A percentile compares a stretch with the other conserved stretches of the same genome.
Evolutionary conservation across 345 rosid genomes (phyloP).

Genomic region (Acer saccharum): DNA sequence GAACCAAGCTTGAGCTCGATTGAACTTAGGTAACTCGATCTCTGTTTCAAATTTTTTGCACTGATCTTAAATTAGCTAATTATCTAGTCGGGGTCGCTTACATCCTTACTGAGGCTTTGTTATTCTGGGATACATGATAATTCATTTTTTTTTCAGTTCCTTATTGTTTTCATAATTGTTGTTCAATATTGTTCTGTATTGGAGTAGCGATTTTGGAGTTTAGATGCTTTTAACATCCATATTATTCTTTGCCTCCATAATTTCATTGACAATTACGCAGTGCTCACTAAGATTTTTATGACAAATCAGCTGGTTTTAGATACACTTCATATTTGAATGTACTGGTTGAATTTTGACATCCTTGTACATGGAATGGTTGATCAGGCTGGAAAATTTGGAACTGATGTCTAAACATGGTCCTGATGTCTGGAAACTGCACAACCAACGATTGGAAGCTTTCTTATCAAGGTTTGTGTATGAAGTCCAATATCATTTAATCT

Average conservation of each 20-base stretch:
- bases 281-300: background rate
- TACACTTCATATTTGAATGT: background rate
- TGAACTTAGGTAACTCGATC: background rate
- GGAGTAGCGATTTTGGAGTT: background rate
- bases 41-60: background rate
- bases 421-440: slow-evolving; percentile 81
- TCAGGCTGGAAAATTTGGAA: slow-evolving; percentile 93
- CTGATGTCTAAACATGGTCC: slow-evolving; percentile 82
- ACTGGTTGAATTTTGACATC: background rate
- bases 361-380: slow-evolving; percentile 15
- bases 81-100: background rate
- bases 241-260: background rate
- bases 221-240: background rate
- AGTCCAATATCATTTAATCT: too few species aligned
- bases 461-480: slow-evolving; percentile 56
- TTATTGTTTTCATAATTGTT: background rate
- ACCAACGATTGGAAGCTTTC: slow-evolving; percentile 64
- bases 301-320: background rate
- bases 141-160: too few species aligned
- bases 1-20: too few species aligned
- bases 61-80: background rate
- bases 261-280: background rate
- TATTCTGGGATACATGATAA: background rate
- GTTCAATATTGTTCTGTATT: background rate
- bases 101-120: background rate